Conservation (phyloP, 257 asterid genomes). For the Ilex asprella region DNA sequence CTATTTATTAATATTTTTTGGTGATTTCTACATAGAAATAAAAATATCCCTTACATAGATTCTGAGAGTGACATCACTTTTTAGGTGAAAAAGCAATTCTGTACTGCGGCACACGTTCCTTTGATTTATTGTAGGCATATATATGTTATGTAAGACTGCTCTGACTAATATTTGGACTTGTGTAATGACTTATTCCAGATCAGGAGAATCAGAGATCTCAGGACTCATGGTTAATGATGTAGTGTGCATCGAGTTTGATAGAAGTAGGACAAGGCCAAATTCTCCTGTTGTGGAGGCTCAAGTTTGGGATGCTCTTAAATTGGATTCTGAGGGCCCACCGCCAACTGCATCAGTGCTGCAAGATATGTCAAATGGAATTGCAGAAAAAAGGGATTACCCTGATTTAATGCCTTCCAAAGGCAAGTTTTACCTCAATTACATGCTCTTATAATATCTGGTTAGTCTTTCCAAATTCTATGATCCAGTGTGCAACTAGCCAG, state of each 20-base stretch:
- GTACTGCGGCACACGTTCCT: no score
- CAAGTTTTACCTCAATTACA: constrained; percentile 19
- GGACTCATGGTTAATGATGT: constrained; percentile 5
- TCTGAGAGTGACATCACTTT: no score
- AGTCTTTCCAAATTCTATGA: constrained; percentile 8
- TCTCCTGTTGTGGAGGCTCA: constrained; percentile 29
- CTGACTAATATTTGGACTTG: not conserved
- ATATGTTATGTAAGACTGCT: not conserved
- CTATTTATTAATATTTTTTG: no score
- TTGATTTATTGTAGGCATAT: no score
- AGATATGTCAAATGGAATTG: constrained; percentile 18
- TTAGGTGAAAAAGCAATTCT: no score
- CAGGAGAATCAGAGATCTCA: constrained; percentile 22
- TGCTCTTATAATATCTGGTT: constrained; percentile 4
- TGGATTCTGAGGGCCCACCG: constrained; percentile 17
- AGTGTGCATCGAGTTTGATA: constrained; percentile 9
- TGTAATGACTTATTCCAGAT: constrained; percentile 24
- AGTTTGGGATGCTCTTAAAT: constrained; percentile 13
- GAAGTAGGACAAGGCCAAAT: constrained; percentile 9
- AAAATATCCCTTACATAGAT: no score
- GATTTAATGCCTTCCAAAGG: constrained; percentile 24
- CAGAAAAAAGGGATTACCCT: constrained; percentile 20
- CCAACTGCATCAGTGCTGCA: constrained; percentile 23
- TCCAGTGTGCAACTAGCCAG: constrained; percentile 32
- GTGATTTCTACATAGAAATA: no score